A percentile compares a stretch with the other conserved stretches of the same genome.
These are phyloP conservation scores for Hemisphaericaspora subhashii DNA, from an alignment of 1,139 yeast species.

Conservation along the genomic window DNA sequence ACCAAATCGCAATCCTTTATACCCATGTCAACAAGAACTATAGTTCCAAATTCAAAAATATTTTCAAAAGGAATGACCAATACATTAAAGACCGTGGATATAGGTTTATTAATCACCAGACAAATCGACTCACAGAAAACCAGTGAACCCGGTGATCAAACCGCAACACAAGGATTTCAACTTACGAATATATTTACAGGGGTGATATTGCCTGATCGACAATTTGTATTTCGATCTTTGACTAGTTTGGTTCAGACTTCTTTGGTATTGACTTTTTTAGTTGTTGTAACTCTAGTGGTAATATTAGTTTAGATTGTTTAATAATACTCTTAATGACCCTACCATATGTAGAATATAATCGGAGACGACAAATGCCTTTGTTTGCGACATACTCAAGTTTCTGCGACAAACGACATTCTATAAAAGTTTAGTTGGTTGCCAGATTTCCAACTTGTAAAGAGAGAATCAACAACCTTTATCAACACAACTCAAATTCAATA, in stretches of 20 bases:
- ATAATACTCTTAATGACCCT: not conserved
- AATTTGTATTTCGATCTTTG: slow-evolving; percentile 9
- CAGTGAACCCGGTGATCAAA: too few relatives aligned
- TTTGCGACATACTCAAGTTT: too few relatives aligned
- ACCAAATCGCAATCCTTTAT: not conserved
- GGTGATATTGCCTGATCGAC: slow-evolving; percentile 11
- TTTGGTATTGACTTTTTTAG: not conserved
- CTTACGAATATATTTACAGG: slow-evolving; percentile 12
- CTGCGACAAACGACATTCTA: too few relatives aligned
- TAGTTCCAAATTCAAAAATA: not conserved
- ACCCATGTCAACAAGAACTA: not conserved
- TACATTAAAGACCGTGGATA: not conserved
- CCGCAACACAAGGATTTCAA: not conserved
- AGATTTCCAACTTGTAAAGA: too few relatives aligned
- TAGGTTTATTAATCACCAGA: not conserved
- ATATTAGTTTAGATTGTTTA: slow-evolving; percentile 1
- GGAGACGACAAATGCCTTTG: too few relatives aligned
- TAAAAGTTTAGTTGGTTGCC: too few relatives aligned
- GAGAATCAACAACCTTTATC: not conserved
- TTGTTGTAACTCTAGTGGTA: not conserved
- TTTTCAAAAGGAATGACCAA: slow-evolving; percentile 5
- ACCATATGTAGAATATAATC: too few relatives aligned
- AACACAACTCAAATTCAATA: not conserved
- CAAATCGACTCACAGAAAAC: not conserved
- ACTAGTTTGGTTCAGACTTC: slow-evolving; percentile 3